Evolutionary conservation across 345 rosid species (phyloP).

Genomic region (Citrus australasica): DNA sequence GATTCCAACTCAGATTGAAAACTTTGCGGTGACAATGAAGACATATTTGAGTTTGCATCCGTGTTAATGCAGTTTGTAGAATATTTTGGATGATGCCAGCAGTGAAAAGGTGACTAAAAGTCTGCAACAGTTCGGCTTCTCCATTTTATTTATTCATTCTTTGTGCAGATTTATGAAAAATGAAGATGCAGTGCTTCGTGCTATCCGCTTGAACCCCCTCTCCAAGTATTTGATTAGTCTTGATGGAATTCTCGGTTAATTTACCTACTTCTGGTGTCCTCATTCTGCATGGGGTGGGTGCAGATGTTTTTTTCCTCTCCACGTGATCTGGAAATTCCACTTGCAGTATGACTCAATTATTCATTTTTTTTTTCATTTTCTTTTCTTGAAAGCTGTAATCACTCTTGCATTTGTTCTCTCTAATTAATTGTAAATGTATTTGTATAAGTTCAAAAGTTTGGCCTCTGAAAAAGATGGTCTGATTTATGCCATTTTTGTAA

Average conservation of each 20-base stretch:
- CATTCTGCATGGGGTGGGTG: slow-evolving; percentile 20
- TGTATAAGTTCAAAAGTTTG: slow-evolving; percentile 28
- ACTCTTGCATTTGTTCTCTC: slow-evolving; percentile 16
- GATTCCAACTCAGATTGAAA: slow-evolving; percentile 86
- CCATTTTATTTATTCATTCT: slow-evolving; percentile 33
- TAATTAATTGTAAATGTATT: slow-evolving; percentile 40
- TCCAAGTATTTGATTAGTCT: slow-evolving; percentile 6
- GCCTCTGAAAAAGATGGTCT: slow-evolving; percentile 5
- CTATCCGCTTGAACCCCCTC: slow-evolving; percentile 6
- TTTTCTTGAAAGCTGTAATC: slow-evolving; percentile 11
- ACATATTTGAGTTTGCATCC: slow-evolving; percentile 14
- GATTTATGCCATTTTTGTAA: slow-evolving; percentile 23
- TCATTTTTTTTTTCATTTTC: neutral
- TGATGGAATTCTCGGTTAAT: neutral
- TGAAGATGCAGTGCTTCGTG: slow-evolving; percentile 13
- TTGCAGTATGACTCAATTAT: slow-evolving; percentile 15
- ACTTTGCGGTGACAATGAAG: slow-evolving; percentile 7
- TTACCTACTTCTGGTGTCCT: slow-evolving; percentile 4
- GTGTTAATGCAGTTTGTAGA: slow-evolving; percentile 1
- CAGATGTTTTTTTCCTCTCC: neutral
- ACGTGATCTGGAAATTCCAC: slow-evolving; percentile 6
- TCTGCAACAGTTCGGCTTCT: slow-evolving; percentile 24
- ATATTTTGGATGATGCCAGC: slow-evolving; percentile 11
- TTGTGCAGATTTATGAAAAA: slow-evolving; percentile 31
- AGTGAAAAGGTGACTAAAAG: slow-evolving; percentile 15